Evolutionary conservation across 768 basidiomycete species (phyloP).

Genomic region (Trametes cinnabarina): DNA sequence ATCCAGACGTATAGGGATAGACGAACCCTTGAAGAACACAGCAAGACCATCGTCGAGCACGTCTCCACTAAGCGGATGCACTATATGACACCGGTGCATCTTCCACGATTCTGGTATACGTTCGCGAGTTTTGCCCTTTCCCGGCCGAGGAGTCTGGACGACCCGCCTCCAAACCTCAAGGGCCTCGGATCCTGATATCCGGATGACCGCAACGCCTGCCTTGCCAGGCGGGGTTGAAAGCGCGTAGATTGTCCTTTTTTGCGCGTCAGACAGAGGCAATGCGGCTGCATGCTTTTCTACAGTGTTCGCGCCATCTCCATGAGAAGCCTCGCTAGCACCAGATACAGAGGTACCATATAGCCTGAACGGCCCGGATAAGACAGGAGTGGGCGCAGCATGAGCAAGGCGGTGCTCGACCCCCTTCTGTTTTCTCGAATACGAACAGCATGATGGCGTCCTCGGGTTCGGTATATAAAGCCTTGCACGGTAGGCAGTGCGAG

Average conservation of each 20-base stretch:
- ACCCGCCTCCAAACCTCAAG: slow-evolving; percentile 58
- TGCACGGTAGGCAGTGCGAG: slow-evolving; percentile 8
- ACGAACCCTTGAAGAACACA: slow-evolving; percentile 75
- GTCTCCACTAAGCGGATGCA: slow-evolving; percentile 59
- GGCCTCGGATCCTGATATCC: slow-evolving; percentile 79
- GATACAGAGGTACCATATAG: slow-evolving; percentile 1
- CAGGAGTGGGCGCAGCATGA: not conserved
- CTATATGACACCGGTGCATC: slow-evolving; percentile 66
- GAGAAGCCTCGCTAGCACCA: not conserved
- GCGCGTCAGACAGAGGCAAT: slow-evolving; percentile 44
- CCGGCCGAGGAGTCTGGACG: slow-evolving; percentile 38
- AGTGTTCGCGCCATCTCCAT: not conserved
- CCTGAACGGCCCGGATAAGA: slow-evolving; percentile 9
- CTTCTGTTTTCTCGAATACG: slow-evolving; percentile 1
- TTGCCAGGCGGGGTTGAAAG: slow-evolving; percentile 85
- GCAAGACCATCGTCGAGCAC: slow-evolving; percentile 77
- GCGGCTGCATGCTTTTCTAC: not conserved
- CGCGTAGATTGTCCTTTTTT: slow-evolving; percentile 80
- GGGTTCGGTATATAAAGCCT: slow-evolving; percentile 9
- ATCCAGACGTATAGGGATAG: not conserved
- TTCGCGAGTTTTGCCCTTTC: slow-evolving; percentile 15
- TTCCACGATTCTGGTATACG: slow-evolving; percentile 57
- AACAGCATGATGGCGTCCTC: slow-evolving; percentile 2
- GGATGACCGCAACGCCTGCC: slow-evolving; percentile 77
- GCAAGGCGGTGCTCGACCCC: slow-evolving; percentile 14